Conservation (phyloP, 495 filamentous ascomycete species). For the Sphaerosporella brunnea region DNA sequence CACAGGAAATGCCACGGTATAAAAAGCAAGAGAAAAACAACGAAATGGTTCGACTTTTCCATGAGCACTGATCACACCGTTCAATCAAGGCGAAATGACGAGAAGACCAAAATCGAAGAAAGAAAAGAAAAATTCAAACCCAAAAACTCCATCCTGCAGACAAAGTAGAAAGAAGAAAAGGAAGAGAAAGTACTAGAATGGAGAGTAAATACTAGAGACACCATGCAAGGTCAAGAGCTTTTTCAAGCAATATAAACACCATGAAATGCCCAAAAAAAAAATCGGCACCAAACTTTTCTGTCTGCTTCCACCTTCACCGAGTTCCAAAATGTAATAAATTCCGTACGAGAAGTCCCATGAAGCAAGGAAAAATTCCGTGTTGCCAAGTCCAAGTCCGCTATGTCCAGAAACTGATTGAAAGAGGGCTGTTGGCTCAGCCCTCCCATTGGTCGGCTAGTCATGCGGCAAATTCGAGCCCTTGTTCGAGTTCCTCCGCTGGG, state of each 20-base stretch:
- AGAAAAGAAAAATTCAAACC: not conserved
- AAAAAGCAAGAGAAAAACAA: too few species aligned
- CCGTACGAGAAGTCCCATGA: not conserved
- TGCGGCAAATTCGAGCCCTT: slow-evolving; percentile 8
- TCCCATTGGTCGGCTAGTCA: slow-evolving; percentile 10
- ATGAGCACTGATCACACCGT: too few species aligned
- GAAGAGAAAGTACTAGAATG: not conserved
- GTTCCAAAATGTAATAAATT: not conserved
- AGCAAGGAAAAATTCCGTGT: not conserved
- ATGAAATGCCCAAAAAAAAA: not conserved
- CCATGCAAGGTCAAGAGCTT: not conserved
- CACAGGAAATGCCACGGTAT: too few species aligned
- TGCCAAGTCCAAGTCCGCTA: too few species aligned
- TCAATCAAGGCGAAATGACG: not conserved
- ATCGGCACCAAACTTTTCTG: not conserved
- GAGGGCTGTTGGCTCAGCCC: slow-evolving; percentile 1
- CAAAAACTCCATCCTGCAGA: slow-evolving; percentile 2
- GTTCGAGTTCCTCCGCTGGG: slow-evolving; percentile 8
- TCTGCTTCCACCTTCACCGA: not conserved
- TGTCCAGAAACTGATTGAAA: slow-evolving; percentile 2
- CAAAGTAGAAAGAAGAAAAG: not conserved
- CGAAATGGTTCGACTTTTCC: too few species aligned
- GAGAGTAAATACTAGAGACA: too few species aligned
- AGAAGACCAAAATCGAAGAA: not conserved
- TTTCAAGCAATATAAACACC: not conserved